These are phyloP conservation scores for Ogataea pignaliae DNA, from an alignment of 805 yeast genomes.

Conservation along the genomic window DNA sequence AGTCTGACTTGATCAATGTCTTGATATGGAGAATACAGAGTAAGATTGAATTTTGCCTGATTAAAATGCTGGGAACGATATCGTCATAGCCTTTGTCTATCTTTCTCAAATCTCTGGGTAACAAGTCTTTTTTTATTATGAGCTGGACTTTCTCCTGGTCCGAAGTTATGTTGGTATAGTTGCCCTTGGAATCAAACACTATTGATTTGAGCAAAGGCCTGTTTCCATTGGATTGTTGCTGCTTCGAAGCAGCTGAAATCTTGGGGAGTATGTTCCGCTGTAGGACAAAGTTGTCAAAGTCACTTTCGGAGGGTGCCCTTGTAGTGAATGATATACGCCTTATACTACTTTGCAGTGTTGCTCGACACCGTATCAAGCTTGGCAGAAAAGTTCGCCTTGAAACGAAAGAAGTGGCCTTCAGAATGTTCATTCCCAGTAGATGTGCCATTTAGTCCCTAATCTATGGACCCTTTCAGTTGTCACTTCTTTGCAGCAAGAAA, in stretches of 20 bases:
- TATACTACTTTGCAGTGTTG: no score
- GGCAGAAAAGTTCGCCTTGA: no score
- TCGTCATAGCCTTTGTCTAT: slow-evolving; percentile 43
- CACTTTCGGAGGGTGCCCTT: no score
- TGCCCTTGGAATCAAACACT: slow-evolving; percentile 43
- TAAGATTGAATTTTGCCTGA: slow-evolving; percentile 42
- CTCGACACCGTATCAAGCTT: no score
- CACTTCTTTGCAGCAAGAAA: no score
- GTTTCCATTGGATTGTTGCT: background rate
- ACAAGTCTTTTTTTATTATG: slow-evolving; percentile 40
- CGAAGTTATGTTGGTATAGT: slow-evolving; percentile 39
- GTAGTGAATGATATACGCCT: no score
- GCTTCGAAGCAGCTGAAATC: slow-evolving; percentile 4
- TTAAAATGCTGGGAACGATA: slow-evolving; percentile 53
- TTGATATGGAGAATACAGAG: slow-evolving; percentile 45
- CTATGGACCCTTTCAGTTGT: no score
- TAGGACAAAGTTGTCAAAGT: slow-evolving; percentile 19
- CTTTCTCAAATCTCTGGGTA: slow-evolving; percentile 51
- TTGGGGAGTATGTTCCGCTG: slow-evolving; percentile 25
- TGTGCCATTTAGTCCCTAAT: no score
- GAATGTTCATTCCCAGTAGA: no score
- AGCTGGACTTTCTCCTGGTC: slow-evolving; percentile 41
- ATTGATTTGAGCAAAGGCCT: slow-evolving; percentile 36
- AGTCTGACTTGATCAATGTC: slow-evolving; percentile 49
- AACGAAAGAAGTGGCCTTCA: no score